Base-by-base conservation (phyloP, 768 basidiomycete species). In the Termitomyces sp. region DNA sequence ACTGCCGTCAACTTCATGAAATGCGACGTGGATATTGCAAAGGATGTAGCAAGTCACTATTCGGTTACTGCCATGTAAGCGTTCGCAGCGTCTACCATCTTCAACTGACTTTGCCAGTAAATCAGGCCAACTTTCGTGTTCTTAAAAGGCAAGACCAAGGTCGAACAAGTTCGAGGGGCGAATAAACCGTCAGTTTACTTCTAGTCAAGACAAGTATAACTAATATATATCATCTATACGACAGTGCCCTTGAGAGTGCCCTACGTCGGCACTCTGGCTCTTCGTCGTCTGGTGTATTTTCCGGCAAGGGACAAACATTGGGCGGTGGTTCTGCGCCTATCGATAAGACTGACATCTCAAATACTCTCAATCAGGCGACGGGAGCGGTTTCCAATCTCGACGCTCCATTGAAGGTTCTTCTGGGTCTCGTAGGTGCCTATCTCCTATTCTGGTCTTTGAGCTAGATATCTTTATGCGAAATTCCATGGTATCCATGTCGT, bases 71-170 rank as follows among this genome's bases (percentile, higher is more conserved):
- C 91, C 0, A 94, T 95, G 91, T 89, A 63, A 65, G 83, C 66
- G 13, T 28, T 46, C 32, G 7, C 9, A 41, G 41, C 6, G 30
- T 26, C 8, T 38, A 32, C 57, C 63, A 30, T 23, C 32, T 10
- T 33, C 23, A 20, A 13, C 35, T 40, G 51, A 41, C 4, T 38
- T 7, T 40, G 47, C 6, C n/a, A 18, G 40, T 12, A n/a, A 41
- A 43, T 51, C 18, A 92, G 91, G 92, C 92, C 92, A 2, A 92
- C 92, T 0, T 93, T 93, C 63, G 68, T 93, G 36, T 91, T 94
- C 69, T 66, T 93, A 60, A 86, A 82, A 66, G 89, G 88, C 20
- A 75, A 70, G 41, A 76, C 75, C 2, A 84, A 90, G 67, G 80
- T 93, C 23, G 88, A 89, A 65, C 79, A 79, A 73, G 84, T 94